Percentiles rank a stretch among this genome's conserved stretches.
These are phyloP conservation scores for Leptosphaerulina australis DNA, from an alignment of 2,329 filamentous ascomycete genomes.

Conservation along the genomic window DNA sequence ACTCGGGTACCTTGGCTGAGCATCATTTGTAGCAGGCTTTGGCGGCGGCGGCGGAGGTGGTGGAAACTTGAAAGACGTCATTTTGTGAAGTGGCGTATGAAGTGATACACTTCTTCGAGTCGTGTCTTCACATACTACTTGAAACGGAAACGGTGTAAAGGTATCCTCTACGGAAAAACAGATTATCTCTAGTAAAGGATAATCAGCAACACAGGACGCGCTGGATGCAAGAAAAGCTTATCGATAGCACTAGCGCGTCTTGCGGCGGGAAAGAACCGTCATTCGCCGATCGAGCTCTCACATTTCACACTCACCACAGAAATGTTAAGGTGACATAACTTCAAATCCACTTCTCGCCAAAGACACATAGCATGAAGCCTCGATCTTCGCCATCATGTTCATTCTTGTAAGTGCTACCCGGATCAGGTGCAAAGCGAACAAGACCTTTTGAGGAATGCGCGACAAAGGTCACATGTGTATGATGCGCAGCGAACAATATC, in stretches of 20 bases:
- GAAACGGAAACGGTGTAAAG: too few species aligned
- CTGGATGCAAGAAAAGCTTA: slow-evolving; percentile 12
- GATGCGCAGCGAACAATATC: too few species aligned
- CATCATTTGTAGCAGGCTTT: slow-evolving; percentile 40
- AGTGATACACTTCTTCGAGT: slow-evolving; percentile 4
- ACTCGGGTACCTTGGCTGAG: slow-evolving; percentile 31
- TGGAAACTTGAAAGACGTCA: slow-evolving; percentile 54
- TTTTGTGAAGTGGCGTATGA: slow-evolving; percentile 14
- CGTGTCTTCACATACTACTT: slow-evolving; percentile 9
- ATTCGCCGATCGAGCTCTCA: slow-evolving; percentile 11
- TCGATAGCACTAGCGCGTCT: slow-evolving; percentile 16
- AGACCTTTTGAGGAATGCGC: too few species aligned
- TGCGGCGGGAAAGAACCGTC: slow-evolving; percentile 16
- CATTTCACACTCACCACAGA: slow-evolving; percentile 16
- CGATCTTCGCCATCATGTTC: slow-evolving; percentile 40
- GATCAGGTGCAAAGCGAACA: background rate
- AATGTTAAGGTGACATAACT: slow-evolving; percentile 22
- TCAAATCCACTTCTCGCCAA: slow-evolving; percentile 4
- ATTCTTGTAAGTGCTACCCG: slow-evolving; percentile 44
- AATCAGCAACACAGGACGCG: too few species aligned
- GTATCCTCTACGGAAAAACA: too few species aligned
- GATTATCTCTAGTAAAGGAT: too few species aligned
- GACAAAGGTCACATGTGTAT: slow-evolving; percentile 1
- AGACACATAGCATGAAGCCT: slow-evolving; percentile 36
- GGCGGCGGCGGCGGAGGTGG: slow-evolving; percentile 54